A percentile compares a stretch with the other conserved stretches of the same genome.
phyloP scores from a whole-genome alignment of 2,329 filamentous ascomycete genomes.

The Exophiala sp. region DNA sequence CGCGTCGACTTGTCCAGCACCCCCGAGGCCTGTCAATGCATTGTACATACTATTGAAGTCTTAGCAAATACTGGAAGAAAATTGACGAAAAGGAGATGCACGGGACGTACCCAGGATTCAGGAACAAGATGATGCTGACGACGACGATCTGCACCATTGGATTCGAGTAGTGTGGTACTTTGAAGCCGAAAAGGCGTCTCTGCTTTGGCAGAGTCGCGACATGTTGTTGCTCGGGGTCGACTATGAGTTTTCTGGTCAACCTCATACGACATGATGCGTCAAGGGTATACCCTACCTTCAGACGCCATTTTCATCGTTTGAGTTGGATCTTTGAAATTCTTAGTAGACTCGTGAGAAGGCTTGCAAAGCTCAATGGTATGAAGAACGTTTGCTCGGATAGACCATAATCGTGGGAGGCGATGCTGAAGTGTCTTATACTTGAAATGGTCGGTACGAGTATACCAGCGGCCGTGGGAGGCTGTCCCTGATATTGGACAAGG shows the following conservation, averaged over 20 bases:
- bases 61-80: conserved; percentile 44
- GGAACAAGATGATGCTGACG: conserved; percentile 67
- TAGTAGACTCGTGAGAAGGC: background rate
- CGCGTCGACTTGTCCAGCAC: conserved; percentile 52
- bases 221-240: conserved; percentile 7
- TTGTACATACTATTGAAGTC: conserved; percentile 59
- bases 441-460: background rate
- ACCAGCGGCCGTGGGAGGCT: background rate
- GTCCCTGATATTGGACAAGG: background rate
- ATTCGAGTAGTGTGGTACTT: conserved; percentile 67
- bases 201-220: background rate
- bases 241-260: background rate
- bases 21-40: conserved; percentile 57
- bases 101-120: conserved; percentile 68
- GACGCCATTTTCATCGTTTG: background rate
- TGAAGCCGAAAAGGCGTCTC: conserved; percentile 30
- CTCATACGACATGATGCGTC: background rate
- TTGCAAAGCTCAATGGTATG: background rate
- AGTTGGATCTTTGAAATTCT: background rate
- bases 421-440: background rate
- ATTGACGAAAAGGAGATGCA: conserved; percentile 58
- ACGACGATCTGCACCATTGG: conserved; percentile 68
- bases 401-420: background rate
- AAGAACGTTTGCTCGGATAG: background rate
- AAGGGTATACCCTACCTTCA: background rate